Evolutionary conservation across 2,329 filamentous ascomycete genomes (phyloP), one percentile per base, ranked within the genome.

Genomic region (Fusarium anguioides): DNA sequence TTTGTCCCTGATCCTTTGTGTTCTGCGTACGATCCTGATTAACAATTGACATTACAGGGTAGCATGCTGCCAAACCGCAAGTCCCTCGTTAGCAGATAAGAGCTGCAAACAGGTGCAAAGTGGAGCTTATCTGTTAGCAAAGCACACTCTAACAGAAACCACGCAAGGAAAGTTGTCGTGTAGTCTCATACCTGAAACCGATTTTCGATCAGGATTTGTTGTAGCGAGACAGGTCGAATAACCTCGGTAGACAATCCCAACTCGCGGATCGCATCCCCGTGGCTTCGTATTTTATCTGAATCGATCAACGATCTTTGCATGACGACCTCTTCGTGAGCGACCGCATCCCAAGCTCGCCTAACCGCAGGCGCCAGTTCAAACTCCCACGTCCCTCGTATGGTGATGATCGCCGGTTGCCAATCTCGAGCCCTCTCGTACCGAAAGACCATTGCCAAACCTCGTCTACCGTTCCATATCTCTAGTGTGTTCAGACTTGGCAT

Each of bases 391-490:
- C 71, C 74, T 31, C 69, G 60, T 42, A 69, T 9, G 8, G 66
- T 73, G 41, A 77, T 69, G 46, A 62, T 64, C 31, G 64, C 68
- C 14, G 62, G 11, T 46, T 65, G 64, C 51, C 58, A 47, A 51
- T 65, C 46, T 49, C 51, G 52, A 60, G 46, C 52, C 37, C 36
- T 62, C 53, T 74, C 51, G 56, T 69, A 74, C 17, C 58, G 64
- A 54, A 74, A 75, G 17, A 71, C 57, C 55, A 73, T 63, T 47
- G 72, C 73, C 20, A 72, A 8, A 18, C 53, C 69, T 33, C 40
- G n/a, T 60, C 63, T 70, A 8, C 74, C 74, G 53, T 75, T 76
- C 77, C 76, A 79, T 20, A 77, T 53, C 42, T 77, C 74, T 71
- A 79, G 71, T 15, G 56, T 75, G 26, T 72, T 50, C 48, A 77